A percentile compares a stretch with the other conserved stretches of the same genome.
These are phyloP conservation scores for Candida takata DNA, from an alignment of 805 yeast species.

Conservation along the genomic window DNA sequence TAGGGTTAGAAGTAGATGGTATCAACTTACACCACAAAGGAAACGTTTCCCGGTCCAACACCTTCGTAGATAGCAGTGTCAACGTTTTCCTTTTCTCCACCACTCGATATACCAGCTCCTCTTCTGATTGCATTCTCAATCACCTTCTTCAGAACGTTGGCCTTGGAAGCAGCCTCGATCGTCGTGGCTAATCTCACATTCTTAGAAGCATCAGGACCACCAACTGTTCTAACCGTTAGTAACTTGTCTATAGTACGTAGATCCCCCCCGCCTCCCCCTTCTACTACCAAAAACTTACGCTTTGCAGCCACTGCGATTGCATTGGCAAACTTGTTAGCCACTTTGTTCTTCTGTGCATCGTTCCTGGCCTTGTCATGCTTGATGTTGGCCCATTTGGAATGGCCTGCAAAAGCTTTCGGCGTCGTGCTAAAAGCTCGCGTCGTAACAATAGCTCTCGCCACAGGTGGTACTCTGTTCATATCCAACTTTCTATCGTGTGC, in stretches of 20 bases:
- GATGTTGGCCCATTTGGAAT: slow-evolving; percentile 92
- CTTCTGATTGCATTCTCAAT: slow-evolving; percentile 84
- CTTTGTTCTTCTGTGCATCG: slow-evolving; percentile 69
- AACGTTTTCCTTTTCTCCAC: slow-evolving; percentile 36
- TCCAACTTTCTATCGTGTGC: too few species aligned
- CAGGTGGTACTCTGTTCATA: too few species aligned
- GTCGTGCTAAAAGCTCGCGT: slow-evolving; percentile 2
- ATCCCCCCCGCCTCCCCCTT: too few species aligned
- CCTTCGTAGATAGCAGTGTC: slow-evolving; percentile 75
- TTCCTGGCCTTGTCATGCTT: slow-evolving; percentile 91
- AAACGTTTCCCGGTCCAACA: slow-evolving; percentile 87
- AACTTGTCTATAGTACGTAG: too few species aligned
- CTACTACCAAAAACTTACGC: too few species aligned
- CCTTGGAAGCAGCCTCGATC: slow-evolving; percentile 68
- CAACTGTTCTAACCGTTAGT: too few species aligned
- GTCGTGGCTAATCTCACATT: slow-evolving; percentile 62
- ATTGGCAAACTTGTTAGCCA: slow-evolving; percentile 64
- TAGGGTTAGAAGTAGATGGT: too few species aligned
- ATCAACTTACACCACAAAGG: slow-evolving; percentile 54
- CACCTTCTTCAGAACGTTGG: slow-evolving; percentile 75
- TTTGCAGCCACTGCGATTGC: slow-evolving; percentile 72
- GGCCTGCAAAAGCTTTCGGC: slow-evolving; percentile 44
- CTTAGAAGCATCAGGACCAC: slow-evolving; percentile 59
- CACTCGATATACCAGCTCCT: slow-evolving; percentile 62
- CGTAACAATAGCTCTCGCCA: too few species aligned